Base-by-base conservation (phyloP, 345 rosid genomes). In the Rhodamnia argentea region DNA sequence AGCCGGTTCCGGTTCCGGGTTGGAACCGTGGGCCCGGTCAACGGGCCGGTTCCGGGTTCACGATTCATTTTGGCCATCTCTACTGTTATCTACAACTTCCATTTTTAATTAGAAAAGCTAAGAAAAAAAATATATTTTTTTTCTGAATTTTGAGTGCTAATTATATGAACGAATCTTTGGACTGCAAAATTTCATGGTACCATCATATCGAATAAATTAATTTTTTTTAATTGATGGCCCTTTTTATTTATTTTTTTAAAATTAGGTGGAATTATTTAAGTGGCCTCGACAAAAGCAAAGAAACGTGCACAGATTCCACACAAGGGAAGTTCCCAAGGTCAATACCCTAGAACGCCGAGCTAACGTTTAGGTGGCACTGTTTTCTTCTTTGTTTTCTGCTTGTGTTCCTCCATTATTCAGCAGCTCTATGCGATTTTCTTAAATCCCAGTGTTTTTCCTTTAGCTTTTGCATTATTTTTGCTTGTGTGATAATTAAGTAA, bases 291-390 rank as follows among this genome's bases (percentile, higher is more conserved):
- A 83, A 83, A 83, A 83, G 23, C 86, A 87, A 57, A 86, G 83
- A 85, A 87, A 90, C 91, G 90, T 88, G 91, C 29, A 82, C 60
- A 86, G 91, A 91, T 89, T 88, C 92, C 86, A 55, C 42, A 29
- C 12, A 13, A 52, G 75, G 83, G 76, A 37, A 70, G 81, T 85
- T 90, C 86, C 90, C 92, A 52, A 91, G 89, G 91, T 83, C 87
- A 86, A 2, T 85, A 84, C 40, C 92, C 82, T 85, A 37, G 91
- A 84, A 88, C 88, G 83, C 84, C 82, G 86, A 40, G 51, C 85
- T 87, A 4, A 4, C 84, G 44, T 23, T 70, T 42, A 27, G 84
- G 59, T 6, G 14, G 26, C 15, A 15, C 47, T 82, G 58, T 10
- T 55, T 83, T 47, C 44, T 47, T 56, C 5, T 84, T 74, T 82